Conservation (phyloP, 1,139 yeast genomes). For the Candida dubliniensis region DNA sequence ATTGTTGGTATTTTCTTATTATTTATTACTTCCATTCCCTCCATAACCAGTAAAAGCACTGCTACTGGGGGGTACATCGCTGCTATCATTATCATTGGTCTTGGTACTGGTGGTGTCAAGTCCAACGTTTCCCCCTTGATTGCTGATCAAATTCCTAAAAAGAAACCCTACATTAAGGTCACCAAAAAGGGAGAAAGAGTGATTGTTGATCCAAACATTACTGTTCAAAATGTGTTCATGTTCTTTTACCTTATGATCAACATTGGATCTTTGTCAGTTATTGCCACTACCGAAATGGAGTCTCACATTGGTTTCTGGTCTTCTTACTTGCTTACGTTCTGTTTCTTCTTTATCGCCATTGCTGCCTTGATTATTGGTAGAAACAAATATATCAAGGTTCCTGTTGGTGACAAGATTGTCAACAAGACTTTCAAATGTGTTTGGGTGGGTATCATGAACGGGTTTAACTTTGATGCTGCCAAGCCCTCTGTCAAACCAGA, state of each 20-base stretch:
- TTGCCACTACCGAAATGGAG: conserved; percentile 43
- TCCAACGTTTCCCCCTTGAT: conserved; percentile 74
- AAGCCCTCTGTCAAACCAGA: conserved; percentile 53
- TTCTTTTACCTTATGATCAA: conserved; percentile 43
- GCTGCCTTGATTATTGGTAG: conserved; percentile 54
- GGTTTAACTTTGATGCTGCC: conserved; percentile 52
- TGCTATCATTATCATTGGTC: conserved; percentile 65
- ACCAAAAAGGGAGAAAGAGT: conserved; percentile 38
- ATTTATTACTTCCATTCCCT: conserved; percentile 70
- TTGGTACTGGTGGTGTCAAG: conserved; percentile 82
- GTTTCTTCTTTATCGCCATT: conserved; percentile 63
- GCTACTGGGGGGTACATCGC: conserved; percentile 54
- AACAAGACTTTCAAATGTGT: conserved; percentile 53
- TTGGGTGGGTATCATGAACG: conserved; percentile 47
- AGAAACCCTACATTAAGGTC: conserved; percentile 32
- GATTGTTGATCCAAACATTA: conserved; percentile 38
- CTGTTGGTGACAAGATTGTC: conserved; percentile 63
- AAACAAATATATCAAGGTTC: conserved; percentile 55
- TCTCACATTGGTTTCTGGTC: conserved; percentile 41
- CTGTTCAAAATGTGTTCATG: conserved; percentile 44
- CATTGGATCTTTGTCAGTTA: conserved; percentile 38
- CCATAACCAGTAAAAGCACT: conserved; percentile 48
- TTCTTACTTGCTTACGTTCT: conserved; percentile 55
- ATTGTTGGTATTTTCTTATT: conserved; percentile 61
- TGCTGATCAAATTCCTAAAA: conserved; percentile 64